Base-by-base conservation (phyloP, 345 rosid genomes). In the Dipteronia dyeriana region DNA sequence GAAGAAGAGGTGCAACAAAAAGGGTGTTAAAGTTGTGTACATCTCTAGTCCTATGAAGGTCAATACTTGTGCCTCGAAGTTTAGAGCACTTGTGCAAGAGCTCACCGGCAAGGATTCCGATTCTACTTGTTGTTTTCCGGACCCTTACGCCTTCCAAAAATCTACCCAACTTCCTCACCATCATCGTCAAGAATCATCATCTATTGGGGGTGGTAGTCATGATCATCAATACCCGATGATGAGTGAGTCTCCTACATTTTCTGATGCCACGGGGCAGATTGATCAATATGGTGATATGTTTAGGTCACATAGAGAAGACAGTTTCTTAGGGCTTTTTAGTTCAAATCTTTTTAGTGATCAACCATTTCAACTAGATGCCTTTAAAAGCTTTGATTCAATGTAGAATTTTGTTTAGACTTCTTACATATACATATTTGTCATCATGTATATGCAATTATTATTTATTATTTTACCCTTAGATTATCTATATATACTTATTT, bases 21-120 rank as follows among this genome's bases (percentile, higher is more conserved):
- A 86, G 41, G 88, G 56, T 2, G 70, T 94, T 80, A 94, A 92
- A 82, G 94, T 94, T 39, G 92, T 91, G 67, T 90, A 94, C 84
- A 94, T 94, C 26, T 94, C 95, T 0, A 92, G 83, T 78, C 97
- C 98, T 31, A 86, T 92, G 94, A 94, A 82, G 84, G 88, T 94
- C n/a, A 43, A 83, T 63, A 89, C 91, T 11, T 86, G 90, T 65
- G 95, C 97, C 3, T 86, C 98, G 0, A 78, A 89, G 67, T 94
- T 94, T 22, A 87, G 98, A 79, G 95, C 91, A 75, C 81, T 90
- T 26, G 98, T 94, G 6, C 97, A 94, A 79, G 91, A 92, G 66
- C 98, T 94, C 72, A 94, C 98, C 13, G 97, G 98, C 0, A 90
- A 91, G 75, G 90, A 94, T 79, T 92, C 97, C 19, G 94, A 94